Evolutionary conservation across 2,329 filamentous ascomycete species (phyloP).

Genomic region (Madurella mycetomatis): DNA sequence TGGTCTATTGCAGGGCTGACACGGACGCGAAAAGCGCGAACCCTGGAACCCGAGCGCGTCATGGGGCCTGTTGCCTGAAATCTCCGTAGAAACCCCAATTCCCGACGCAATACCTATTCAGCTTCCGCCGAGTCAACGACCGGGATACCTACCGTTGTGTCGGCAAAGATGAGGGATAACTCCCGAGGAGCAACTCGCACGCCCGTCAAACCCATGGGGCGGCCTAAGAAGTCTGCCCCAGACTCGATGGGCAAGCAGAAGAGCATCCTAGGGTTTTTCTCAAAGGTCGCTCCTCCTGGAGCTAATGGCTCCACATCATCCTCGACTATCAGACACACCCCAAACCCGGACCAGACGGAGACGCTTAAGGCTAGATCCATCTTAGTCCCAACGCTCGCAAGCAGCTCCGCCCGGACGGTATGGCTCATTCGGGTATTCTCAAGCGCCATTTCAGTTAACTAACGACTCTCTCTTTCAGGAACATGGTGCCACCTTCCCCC

Average conservation of each 20-base stretch:
- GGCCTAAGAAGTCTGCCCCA: too few relatives aligned
- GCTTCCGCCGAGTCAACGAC: too few relatives aligned
- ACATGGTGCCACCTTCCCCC: conserved; percentile 71
- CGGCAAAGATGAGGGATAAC: too few relatives aligned
- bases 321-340: conserved; percentile 26
- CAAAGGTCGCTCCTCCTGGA: conserved; percentile 47
- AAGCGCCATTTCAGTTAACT: neutral
- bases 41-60: too few relatives aligned
- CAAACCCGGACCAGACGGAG: conserved; percentile 37
- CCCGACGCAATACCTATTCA: too few relatives aligned
- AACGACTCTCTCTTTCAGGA: conserved; percentile 33
- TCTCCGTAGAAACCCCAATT: too few relatives aligned
- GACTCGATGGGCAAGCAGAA: conserved; percentile 54
- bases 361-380: conserved; percentile 44
- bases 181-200: too few relatives aligned
- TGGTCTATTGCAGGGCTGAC: too few relatives aligned
- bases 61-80: too few relatives aligned
- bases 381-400: conserved; percentile 36
- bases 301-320: conserved; percentile 34
- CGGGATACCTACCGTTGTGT: too few relatives aligned
- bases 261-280: conserved; percentile 77
- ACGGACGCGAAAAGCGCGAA: too few relatives aligned
- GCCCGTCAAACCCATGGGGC: too few relatives aligned
- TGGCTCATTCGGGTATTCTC: conserved; percentile 13
- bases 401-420: conserved; percentile 80